Evolutionary conservation across 2,329 filamentous ascomycete genomes (phyloP), one percentile per base, ranked within the genome.

Genomic region (Alternaria sp.): DNA sequence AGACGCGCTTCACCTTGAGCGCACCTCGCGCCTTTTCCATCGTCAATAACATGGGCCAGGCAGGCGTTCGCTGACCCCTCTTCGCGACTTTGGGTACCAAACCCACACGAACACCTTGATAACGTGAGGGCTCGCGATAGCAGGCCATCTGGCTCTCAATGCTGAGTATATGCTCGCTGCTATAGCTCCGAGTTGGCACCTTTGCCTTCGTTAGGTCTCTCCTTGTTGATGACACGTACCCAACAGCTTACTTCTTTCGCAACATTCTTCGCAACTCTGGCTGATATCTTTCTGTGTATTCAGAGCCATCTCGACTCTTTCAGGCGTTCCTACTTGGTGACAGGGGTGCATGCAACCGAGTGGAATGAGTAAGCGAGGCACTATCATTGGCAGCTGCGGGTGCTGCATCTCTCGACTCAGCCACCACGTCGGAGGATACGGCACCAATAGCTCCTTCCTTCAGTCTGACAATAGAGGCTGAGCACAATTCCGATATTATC

Each of bases 391-490:
- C 36, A 40, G 11, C n/a, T 36, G 40, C 26, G 7, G 21, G 26
- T n/a, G 40, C 54, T 67, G 61, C 64, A 61, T 23, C 59, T 61
- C 30, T 28, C 44, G 62, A 70, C 70, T 72, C 69, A 69, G 70
- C 70, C 70, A 72, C 70, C 65, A 70, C 59, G 59, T 55, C 68
- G 67, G 67, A 59, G 50, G 17, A 61, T 43, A 46, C 70, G 65
- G 68, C 61, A 56, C 68, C 68, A 72, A 65, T 73, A 60, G 68
- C 58, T 65, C 55, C 30, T 59, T n/a, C 57, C 60, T 63, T 40
- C 58, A 56, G 64, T 67, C 59, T 57, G 66, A 65, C 66, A 44
- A 70, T 32, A 61, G 70, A 72, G 71, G 71, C 71, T 64, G 70
- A 72, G 71, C 67, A 61, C 52, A 53, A 59, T 51, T 53, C 50